These are phyloP conservation scores for Hericium coralloides DNA, from an alignment of 768 basidiomycete species.

Conservation along the genomic window DNA sequence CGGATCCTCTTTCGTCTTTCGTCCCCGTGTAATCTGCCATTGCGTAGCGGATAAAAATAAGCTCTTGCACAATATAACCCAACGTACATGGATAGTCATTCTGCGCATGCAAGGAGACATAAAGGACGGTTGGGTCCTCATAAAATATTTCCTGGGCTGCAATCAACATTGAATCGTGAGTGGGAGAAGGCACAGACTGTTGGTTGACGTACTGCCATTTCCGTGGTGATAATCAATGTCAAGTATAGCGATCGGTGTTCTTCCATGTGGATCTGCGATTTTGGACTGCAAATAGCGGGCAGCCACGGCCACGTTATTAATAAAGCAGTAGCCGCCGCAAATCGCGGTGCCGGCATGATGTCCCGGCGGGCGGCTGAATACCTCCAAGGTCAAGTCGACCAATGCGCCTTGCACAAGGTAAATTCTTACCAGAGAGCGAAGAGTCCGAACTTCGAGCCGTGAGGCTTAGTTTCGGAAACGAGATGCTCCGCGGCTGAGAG, in stretches of 20 bases:
- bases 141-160: constrained; percentile 25
- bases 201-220: constrained; percentile 19
- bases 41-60: not conserved
- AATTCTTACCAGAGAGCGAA: constrained; percentile 19
- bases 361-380: constrained; percentile 22
- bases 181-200: not conserved
- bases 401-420: not conserved
- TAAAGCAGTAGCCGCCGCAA: constrained; percentile 28
- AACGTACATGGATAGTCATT: constrained; percentile 26
- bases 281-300: constrained; percentile 19
- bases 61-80: not conserved
- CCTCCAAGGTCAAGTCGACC: not conserved
- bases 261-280: too few species aligned
- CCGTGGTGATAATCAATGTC: constrained; percentile 32
- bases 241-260: constrained; percentile 19
- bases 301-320: constrained; percentile 25
- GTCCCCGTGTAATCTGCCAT: constrained; percentile 23
- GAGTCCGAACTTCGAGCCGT: constrained; percentile 2
- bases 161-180: not conserved
- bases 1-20: constrained; percentile 18
- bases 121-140: constrained; percentile 22
- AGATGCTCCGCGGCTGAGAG: not conserved
- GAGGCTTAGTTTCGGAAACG: not conserved
- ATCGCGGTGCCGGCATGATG: constrained; percentile 22
- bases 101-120: constrained; percentile 23